Base-by-base conservation (phyloP, 805 yeast species). In the Wickerhamiella musiphila region DNA sequence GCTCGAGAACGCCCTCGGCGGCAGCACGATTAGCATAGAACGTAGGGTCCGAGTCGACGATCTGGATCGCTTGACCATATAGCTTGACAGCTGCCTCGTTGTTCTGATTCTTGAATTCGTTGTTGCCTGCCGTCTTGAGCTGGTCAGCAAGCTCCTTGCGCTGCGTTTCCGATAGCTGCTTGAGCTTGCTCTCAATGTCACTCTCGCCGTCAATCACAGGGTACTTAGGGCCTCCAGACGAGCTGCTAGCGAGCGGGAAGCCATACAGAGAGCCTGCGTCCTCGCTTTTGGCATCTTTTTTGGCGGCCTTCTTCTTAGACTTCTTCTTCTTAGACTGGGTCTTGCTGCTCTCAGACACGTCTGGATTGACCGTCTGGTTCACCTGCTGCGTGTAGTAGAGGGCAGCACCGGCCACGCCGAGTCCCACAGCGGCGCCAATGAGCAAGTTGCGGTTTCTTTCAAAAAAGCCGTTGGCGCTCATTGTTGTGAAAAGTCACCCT, bases 21-120 rank as follows among this genome's bases (percentile, higher is more conserved):
- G 98, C 98, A 18, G 96, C 83, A 58, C 95, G 73, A 64, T 90
- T 90, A 39, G 95, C 82, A 60, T 75, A 86, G 60, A 68, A 90
- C 22, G 84, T 78, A 4, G 95, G 83, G 56, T 90, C 95, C 26
- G 40, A 40, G 44, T 65, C 57, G 51, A 76, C 75, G 49, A 81
- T 63, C 34, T 63, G 52, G 44, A 90, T 62, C 8, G 98, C 96
- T 35, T 68, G 70, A 26, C 79, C 54, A 61, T 90, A 90, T 54
- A 65, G 75, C 28, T 67, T 70, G 47, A 83, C 69, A 27, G 96
- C 96, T n/a, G 65, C 64, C 34, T 70, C 65, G 49, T 65, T 78
- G 33, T 76, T 61, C 57, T 78, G 76, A 21, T 51, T 49, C 54
- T 75, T 78, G 65, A 79, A 90, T 36, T 61, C 69, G 32, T 63